Percentiles rank a stretch among this genome's conserved stretches.
Conservation (phyloP, 441 rosid genomes). For the Aleurites moluccanus region DNA sequence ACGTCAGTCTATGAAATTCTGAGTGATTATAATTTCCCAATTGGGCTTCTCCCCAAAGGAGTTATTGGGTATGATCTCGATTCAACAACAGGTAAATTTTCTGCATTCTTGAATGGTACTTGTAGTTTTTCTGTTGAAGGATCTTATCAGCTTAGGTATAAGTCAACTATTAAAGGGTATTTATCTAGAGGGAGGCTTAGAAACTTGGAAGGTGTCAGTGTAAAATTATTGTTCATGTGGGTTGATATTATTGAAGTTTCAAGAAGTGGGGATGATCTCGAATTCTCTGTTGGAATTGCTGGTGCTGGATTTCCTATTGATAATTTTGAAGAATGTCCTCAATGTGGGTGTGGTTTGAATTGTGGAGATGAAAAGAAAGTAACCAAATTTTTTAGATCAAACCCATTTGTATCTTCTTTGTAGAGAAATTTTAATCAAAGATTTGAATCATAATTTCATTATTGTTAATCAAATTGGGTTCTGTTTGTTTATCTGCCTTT, state of each 20-base stretch:
- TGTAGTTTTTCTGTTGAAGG: conserved; percentile 44
- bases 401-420: conserved; percentile 38
- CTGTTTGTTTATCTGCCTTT: not conserved
- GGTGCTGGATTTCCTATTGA: conserved; percentile 56
- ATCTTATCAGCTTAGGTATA: conserved; percentile 32
- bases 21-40: conserved; percentile 41
- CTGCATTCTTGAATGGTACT: conserved; percentile 23
- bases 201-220: conserved; percentile 45
- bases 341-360: conserved; percentile 76
- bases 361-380: conserved; percentile 30
- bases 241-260: conserved; percentile 59
- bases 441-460: conserved; percentile 10
- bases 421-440: conserved; percentile 19
- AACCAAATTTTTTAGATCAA: conserved; percentile 26
- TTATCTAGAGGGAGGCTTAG: conserved; percentile 33
- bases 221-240: conserved; percentile 66
- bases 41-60: conserved; percentile 48
- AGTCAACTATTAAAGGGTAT: conserved; percentile 38
- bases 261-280: conserved; percentile 44
- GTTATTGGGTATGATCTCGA: conserved; percentile 41
- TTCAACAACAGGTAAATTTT: conserved; percentile 28
- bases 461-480: conserved; percentile 17
- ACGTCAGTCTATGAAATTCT: conserved; percentile 47
- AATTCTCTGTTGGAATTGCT: conserved; percentile 72
- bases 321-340: conserved; percentile 61